These are phyloP conservation scores for Durusdinium trenchii DNA, from an alignment of 73 alveolate species.

Conservation along the genomic window DNA sequence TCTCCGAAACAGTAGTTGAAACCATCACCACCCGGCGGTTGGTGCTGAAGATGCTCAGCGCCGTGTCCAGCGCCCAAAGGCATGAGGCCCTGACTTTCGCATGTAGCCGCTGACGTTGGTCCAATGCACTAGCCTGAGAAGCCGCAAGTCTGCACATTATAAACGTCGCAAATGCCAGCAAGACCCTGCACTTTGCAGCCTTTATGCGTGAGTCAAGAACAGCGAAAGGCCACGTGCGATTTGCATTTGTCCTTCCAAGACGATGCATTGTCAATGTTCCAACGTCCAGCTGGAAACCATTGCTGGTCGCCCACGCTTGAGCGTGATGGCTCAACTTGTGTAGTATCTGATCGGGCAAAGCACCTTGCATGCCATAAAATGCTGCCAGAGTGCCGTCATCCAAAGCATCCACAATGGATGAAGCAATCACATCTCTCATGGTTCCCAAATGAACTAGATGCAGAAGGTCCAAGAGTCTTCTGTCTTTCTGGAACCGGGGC, in stretches of 20 bases:
- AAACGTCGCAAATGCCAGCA: neutral
- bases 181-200: neutral
- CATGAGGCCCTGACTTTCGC: neutral
- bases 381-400: neutral
- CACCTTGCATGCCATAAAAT: neutral
- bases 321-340: neutral
- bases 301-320: neutral
- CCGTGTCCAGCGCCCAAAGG: neutral
- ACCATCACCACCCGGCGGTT: neutral
- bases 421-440: neutral
- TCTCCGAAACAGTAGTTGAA: neutral
- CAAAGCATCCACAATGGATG: neutral
- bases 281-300: neutral
- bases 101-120: neutral
- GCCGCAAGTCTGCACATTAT: neutral
- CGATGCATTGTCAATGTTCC: neutral
- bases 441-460: neutral
- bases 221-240: neutral
- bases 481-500: neutral
- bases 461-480: neutral
- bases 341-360: neutral
- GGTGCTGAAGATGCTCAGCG: neutral
- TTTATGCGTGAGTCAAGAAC: neutral
- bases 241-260: neutral
- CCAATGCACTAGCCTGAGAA: neutral